Percentiles rank a stretch among this genome's conserved stretches.
Conservation (phyloP, 2,329 filamentous ascomycete genomes). For the Neocucurbitaria cava region DNA sequence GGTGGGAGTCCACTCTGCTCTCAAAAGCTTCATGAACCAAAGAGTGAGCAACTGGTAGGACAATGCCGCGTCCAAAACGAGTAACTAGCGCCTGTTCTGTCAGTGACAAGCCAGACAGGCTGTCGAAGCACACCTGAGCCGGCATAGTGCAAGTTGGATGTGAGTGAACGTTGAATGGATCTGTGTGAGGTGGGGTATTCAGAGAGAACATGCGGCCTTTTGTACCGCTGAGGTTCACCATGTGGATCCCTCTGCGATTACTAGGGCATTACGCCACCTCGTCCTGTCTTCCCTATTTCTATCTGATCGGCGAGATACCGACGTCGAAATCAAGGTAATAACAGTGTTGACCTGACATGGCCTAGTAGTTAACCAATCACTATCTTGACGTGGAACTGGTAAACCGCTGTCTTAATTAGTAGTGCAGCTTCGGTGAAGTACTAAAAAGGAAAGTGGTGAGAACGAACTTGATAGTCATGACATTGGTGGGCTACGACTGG, state of each 20-base stretch:
- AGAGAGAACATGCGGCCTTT: not conserved
- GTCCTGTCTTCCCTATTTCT: not conserved
- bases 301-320: not conserved
- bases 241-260: not conserved
- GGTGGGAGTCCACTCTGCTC: constrained; percentile 31
- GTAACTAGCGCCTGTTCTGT: constrained; percentile 30
- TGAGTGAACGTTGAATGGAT: not conserved
- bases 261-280: not conserved
- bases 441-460: not conserved
- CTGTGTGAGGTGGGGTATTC: not conserved
- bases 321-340: not conserved
- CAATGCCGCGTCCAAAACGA: constrained; percentile 32
- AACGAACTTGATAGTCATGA: not conserved
- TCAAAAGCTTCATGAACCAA: constrained; percentile 40
- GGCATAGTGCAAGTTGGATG: constrained; percentile 2
- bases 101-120: constrained; percentile 20
- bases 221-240: not conserved
- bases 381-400: not conserved
- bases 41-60: constrained; percentile 18
- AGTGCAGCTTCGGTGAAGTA: not conserved
- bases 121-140: constrained; percentile 7
- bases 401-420: not conserved
- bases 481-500: constrained; percentile 7
- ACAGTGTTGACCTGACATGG: not conserved
- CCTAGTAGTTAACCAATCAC: not conserved